A percentile compares a stretch with the other conserved stretches of the same genome.
Evolutionary conservation across 495 filamentous ascomycete genomes (phyloP).

Genomic region (Penicillium salamii): DNA sequence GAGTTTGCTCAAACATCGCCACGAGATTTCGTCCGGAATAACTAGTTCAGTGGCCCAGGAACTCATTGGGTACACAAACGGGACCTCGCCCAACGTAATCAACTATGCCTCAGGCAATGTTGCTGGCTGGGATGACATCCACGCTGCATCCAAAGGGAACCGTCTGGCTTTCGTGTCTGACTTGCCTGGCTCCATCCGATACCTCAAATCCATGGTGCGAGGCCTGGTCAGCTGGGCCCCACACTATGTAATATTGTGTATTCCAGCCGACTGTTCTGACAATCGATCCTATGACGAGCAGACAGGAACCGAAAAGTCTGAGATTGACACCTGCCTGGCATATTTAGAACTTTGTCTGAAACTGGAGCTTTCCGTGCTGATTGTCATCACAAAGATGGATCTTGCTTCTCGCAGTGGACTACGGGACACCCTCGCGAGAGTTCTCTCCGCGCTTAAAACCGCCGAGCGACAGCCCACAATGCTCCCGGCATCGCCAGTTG

Average conservation of each 20-base stretch:
- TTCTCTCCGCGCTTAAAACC: slow-evolving; percentile 76
- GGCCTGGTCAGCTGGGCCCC: slow-evolving; percentile 94
- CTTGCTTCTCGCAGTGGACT: slow-evolving; percentile 71
- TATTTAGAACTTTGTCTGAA: slow-evolving; percentile 87
- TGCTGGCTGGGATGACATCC: slow-evolving; percentile 92
- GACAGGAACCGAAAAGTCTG: slow-evolving; percentile 44
- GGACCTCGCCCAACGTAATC: slow-evolving; percentile 50
- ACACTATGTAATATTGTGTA: slow-evolving; percentile 86
- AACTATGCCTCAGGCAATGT: slow-evolving; percentile 87
- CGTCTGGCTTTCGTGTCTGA: slow-evolving; percentile 86
- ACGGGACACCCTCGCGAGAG: slow-evolving; percentile 61
- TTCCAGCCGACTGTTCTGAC: slow-evolving; percentile 74
- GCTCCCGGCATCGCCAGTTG: slow-evolving; percentile 49
- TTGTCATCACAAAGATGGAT: slow-evolving; percentile 90
- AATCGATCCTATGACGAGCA: slow-evolving; percentile 46
- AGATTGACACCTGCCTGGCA: slow-evolving; percentile 68
- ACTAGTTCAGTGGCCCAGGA: slow-evolving; percentile 94
- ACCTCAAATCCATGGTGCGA: slow-evolving; percentile 79
- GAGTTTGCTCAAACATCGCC: slow-evolving; percentile 86
- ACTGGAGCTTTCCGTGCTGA: slow-evolving; percentile 67
- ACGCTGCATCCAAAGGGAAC: slow-evolving; percentile 66
- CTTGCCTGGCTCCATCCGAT: slow-evolving; percentile 85
- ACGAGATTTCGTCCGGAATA: slow-evolving; percentile 86
- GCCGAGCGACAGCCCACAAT: slow-evolving; percentile 70
- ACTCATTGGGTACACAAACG: slow-evolving; percentile 72